Evolutionary conservation across 129 eudicot species (phyloP).

Genomic region (Artemisia argyi): DNA sequence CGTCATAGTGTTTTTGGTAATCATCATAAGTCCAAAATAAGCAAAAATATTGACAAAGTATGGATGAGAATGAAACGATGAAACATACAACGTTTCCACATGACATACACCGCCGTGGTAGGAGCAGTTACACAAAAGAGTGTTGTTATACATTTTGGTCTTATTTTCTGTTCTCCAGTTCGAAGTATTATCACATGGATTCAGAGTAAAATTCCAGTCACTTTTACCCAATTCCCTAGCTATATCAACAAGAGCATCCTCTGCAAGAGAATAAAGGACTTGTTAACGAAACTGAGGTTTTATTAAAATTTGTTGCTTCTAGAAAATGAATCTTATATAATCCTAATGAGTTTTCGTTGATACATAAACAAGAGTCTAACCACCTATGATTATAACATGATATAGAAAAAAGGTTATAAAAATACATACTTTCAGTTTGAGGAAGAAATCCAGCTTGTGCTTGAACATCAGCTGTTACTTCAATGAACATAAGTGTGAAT

Average conservation of each 20-base stretch:
- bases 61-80: background rate
- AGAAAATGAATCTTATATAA: background rate
- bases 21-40: no score
- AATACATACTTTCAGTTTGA: constrained; percentile 25
- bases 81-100: constrained; percentile 35
- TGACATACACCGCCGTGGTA: constrained; percentile 37
- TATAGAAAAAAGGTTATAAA: background rate
- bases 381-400: background rate
- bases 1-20: no score
- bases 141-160: constrained; percentile 24
- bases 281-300: no score
- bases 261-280: constrained; percentile 30
- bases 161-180: background rate
- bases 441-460: constrained; percentile 33
- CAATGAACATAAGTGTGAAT: background rate
- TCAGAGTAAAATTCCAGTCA: constrained; percentile 46
- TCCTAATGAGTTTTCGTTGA: background rate
- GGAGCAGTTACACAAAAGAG: constrained; percentile 40
- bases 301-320: no score
- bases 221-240: constrained; percentile 42
- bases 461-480: constrained; percentile 2
- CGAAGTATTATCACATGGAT: constrained; percentile 47
- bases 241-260: constrained; percentile 42
- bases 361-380: background rate
- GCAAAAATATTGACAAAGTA: no score